phyloP scores from a whole-genome alignment of 2,329 filamentous ascomycete genomes.

The Alternaria tenuissima region DNA sequence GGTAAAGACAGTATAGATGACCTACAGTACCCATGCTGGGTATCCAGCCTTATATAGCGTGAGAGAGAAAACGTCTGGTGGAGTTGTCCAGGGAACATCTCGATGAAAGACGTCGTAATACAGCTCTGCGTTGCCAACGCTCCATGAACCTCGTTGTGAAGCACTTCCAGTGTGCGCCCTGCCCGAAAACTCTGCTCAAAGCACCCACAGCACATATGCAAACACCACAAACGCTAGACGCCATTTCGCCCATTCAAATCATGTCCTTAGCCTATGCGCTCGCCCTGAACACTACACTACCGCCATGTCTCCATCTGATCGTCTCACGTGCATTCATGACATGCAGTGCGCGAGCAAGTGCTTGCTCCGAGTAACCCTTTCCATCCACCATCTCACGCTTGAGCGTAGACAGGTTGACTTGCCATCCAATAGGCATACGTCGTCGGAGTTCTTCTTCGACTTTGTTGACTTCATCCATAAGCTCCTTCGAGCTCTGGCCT shows the following conservation, averaged over 20 bases:
- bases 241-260: not conserved
- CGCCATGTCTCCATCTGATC: conserved; percentile 78
- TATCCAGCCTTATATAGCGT: too few species aligned
- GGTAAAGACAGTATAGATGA: too few species aligned
- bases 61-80: too few species aligned
- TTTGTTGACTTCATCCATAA: conserved; percentile 87
- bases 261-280: conserved; percentile 18
- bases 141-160: not conserved
- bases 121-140: not conserved
- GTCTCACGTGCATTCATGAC: conserved; percentile 88
- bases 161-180: not conserved
- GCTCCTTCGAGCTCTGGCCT: conserved; percentile 78
- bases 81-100: not conserved
- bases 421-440: conserved; percentile 92
- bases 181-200: not conserved
- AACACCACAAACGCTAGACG: conserved; percentile 5
- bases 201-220: not conserved
- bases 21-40: too few species aligned
- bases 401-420: conserved; percentile 85
- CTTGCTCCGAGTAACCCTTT: conserved; percentile 87
- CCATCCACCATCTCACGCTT: conserved; percentile 91
- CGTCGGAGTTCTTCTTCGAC: conserved; percentile 89
- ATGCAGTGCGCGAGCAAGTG: conserved; percentile 82
- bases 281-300: conserved; percentile 33
- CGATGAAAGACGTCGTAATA: not conserved